Conservation (phyloP, 495 filamentous ascomycete species). For the Podospora australis region DNA sequence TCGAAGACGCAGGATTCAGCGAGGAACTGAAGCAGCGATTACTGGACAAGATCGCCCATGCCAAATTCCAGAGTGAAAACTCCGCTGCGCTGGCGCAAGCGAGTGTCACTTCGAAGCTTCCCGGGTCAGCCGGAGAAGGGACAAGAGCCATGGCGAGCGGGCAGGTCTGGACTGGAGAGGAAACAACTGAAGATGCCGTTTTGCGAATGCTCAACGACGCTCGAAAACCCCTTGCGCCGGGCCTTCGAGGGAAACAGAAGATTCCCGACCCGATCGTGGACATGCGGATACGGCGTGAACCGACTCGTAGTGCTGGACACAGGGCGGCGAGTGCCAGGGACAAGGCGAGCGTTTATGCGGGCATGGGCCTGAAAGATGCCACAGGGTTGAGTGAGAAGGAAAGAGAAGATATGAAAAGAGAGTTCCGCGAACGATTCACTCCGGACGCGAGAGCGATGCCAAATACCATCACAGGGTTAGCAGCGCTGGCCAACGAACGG, state of each 20-base stretch:
- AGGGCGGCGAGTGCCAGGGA: slow-evolving; percentile 76
- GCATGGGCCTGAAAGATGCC: slow-evolving; percentile 39
- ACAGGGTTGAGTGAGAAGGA: slow-evolving; percentile 62
- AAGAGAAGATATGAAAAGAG: slow-evolving; percentile 56
- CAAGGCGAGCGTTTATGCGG: slow-evolving; percentile 62
- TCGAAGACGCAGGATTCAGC: slow-evolving; percentile 80
- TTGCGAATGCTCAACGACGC: slow-evolving; percentile 85
- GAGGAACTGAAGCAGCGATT: slow-evolving; percentile 74
- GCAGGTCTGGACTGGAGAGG: slow-evolving; percentile 71
- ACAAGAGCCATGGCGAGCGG: slow-evolving; percentile 66
- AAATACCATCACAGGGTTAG: slow-evolving; percentile 68
- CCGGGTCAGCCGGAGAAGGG: slow-evolving; percentile 60
- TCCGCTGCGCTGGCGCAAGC: slow-evolving; percentile 61
- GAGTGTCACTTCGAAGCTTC: slow-evolving; percentile 37
- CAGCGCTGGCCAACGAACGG: slow-evolving; percentile 81
- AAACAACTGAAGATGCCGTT: slow-evolving; percentile 65
- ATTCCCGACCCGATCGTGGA: slow-evolving; percentile 51
- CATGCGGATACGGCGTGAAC: slow-evolving; percentile 46
- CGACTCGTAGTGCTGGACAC: slow-evolving; percentile 40
- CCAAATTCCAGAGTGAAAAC: slow-evolving; percentile 65
- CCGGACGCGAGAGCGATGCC: slow-evolving; percentile 70
- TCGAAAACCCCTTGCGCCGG: slow-evolving; percentile 59
- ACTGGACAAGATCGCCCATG: slow-evolving; percentile 63
- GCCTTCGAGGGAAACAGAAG: slow-evolving; percentile 37
- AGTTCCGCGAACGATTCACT: slow-evolving; percentile 74